Evolutionary conservation across 1,284 basidiomycete species (phyloP).

Genomic region (Blastosporella zonata): DNA sequence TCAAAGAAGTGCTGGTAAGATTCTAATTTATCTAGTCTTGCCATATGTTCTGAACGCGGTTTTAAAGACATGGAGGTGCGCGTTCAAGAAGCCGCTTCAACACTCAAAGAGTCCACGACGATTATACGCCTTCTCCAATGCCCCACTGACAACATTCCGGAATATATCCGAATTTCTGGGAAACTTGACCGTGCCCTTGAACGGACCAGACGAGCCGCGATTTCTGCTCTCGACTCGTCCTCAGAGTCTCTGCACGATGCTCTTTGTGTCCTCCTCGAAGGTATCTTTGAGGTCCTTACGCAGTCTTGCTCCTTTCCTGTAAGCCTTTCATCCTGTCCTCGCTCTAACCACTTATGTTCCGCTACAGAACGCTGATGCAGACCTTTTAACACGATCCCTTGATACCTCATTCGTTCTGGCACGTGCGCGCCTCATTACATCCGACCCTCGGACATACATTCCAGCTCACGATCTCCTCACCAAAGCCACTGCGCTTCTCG

Average conservation of each 20-base stretch:
- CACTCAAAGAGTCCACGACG: constrained; percentile 19
- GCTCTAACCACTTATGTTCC: neutral
- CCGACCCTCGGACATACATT: constrained; percentile 51
- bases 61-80: constrained; percentile 17
- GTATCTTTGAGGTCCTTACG: constrained; percentile 29
- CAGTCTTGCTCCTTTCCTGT: constrained; percentile 27
- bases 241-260: constrained; percentile 5
- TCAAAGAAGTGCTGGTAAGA: constrained; percentile 17
- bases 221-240: constrained; percentile 42
- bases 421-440: constrained; percentile 41
- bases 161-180: constrained; percentile 35
- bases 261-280: constrained; percentile 27
- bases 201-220: constrained; percentile 47
- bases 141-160: constrained; percentile 25
- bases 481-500: constrained; percentile 38
- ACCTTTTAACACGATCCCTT: constrained; percentile 47
- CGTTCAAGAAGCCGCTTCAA: constrained; percentile 4
- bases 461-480: constrained; percentile 46
- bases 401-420: constrained; percentile 64
- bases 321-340: neutral
- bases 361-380: constrained; percentile 30
- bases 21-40: neutral
- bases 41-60: neutral
- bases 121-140: constrained; percentile 11
- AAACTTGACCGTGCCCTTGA: constrained; percentile 62